These are phyloP conservation scores for Phialophora verrucosa DNA, from an alignment of 2,329 filamentous ascomycete genomes.

Conservation along the genomic window DNA sequence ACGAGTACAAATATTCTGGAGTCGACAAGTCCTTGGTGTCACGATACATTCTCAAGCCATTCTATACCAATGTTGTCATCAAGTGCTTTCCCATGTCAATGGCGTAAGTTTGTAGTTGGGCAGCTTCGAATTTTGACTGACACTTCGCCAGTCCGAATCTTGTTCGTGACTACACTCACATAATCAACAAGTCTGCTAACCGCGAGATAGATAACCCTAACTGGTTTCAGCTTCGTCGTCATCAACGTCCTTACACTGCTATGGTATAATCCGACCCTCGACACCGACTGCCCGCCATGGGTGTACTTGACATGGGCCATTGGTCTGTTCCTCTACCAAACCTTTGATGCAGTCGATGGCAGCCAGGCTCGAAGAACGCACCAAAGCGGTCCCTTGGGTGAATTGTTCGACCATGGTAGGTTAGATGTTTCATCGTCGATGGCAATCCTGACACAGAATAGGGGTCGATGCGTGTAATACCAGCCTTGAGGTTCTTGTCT, in stretches of 20 bases:
- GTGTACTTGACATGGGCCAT: conserved; percentile 91
- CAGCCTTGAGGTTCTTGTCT: conserved; percentile 88
- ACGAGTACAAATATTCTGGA: conserved; percentile 92
- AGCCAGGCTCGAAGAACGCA: conserved; percentile 87
- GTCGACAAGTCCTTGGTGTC: conserved; percentile 91
- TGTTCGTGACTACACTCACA: conserved; percentile 34
- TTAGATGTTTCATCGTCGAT: conserved; percentile 10
- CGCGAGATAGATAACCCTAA: conserved; percentile 73
- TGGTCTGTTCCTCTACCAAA: conserved; percentile 95
- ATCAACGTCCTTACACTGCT: conserved; percentile 88
- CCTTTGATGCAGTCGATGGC: conserved; percentile 96
- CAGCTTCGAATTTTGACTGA: conserved; percentile 29
- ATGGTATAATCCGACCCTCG: conserved; percentile 93
- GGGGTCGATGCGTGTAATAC: conserved; percentile 95
- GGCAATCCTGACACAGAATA: conserved; percentile 40
- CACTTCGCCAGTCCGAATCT: conserved; percentile 60
- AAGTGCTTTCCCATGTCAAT: conserved; percentile 93
- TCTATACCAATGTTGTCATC: conserved; percentile 94
- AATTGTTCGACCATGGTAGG: conserved; percentile 91
- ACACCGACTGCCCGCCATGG: conserved; percentile 92
- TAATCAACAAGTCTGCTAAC: not conserved
- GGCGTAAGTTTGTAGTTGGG: conserved; percentile 64
- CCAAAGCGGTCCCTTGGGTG: conserved; percentile 91
- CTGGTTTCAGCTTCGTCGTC: conserved; percentile 87
- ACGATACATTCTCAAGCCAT: conserved; percentile 94